Conservation (phyloP, 257 asterid species). For the Catharanthus roseus region DNA sequence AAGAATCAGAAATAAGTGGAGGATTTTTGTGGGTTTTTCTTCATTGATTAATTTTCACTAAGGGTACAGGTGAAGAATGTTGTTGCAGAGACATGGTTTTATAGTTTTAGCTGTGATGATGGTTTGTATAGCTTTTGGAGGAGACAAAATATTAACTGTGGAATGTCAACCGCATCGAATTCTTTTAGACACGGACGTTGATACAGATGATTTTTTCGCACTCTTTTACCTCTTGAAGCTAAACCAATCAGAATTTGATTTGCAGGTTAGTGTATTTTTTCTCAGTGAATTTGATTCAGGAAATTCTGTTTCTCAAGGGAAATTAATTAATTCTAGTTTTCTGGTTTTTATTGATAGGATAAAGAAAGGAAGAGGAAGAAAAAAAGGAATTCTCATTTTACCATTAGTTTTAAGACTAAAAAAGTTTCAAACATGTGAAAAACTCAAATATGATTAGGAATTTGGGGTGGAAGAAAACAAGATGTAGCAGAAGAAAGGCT, state of each 20-base stretch:
- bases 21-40: not conserved
- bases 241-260: slow-evolving; percentile 49
- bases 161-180: slow-evolving; percentile 50
- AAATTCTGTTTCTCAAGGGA: not conserved
- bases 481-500: not conserved
- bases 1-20: not conserved
- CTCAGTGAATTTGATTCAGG: too few species aligned
- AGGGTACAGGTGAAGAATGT: slow-evolving; percentile 20
- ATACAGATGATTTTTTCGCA: slow-evolving; percentile 79
- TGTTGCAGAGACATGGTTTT: slow-evolving; percentile 11
- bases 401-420: not conserved
- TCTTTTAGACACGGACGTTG: slow-evolving; percentile 73
- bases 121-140: slow-evolving; percentile 7
- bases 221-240: slow-evolving; percentile 75
- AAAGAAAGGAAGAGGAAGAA: not conserved
- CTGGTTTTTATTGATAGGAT: not conserved
- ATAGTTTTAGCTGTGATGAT: slow-evolving; percentile 3
- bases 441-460: too few species aligned
- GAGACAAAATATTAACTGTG: slow-evolving; percentile 1
- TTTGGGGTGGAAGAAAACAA: too few species aligned
- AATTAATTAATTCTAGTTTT: not conserved
- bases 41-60: not conserved
- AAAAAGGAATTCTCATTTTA: not conserved
- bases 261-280: slow-evolving; percentile 44
- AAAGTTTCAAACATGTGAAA: too few species aligned